Evolutionary conservation across 2,329 filamentous ascomycete genomes (phyloP), one percentile per base, ranked within the genome.

Genomic region (Apiospora koreana): DNA sequence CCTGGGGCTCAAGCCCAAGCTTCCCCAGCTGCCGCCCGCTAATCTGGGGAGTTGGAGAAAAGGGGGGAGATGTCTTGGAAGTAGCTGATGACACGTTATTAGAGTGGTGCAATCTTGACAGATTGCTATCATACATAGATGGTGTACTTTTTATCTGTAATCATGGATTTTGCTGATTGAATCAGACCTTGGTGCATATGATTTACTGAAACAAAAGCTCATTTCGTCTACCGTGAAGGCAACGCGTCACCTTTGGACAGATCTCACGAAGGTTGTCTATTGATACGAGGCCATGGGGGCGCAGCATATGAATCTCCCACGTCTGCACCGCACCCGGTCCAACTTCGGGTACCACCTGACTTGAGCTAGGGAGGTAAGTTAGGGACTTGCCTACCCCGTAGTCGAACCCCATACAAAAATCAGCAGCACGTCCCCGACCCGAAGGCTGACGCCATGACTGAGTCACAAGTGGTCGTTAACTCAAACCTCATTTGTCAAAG

Each of bases 321-420:
- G 4, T 8, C 54, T 31, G 18, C 31, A 38, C 18, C 54, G 18
- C 31, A 38, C 18, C 18, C 54, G 67, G 67, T 46, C 67, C 58
- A 68, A 68, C 67, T 58, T 68, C 67, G 67, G 67, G 46, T 62
- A 38, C 54, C 3, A 38, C 54, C 31, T 35, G 18, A 62, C 14
- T 31, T 21, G 7, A 21, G 50, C 28, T 58, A 35, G 25, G 16
- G 28, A 35, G n/a, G n/a, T n/a, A n/a, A n/a, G n/a, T n/a, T n/a
- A 35, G 25, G 16, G 28, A 35, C 4, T 35, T 21, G 46, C n/a
- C n/a, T 58, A 35, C 50, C 50, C 50, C 28, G 28, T 58, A 35
- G 18, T 58, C 28, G 50, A 58, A 58, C 50, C 50, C 50, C 50
- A 58, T 58, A 58, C 50, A 35, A 58, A 45, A 35, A 58, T 35